Conservation (phyloP, 768 basidiomycete genomes). For the Austroboletus eburneus region DNA sequence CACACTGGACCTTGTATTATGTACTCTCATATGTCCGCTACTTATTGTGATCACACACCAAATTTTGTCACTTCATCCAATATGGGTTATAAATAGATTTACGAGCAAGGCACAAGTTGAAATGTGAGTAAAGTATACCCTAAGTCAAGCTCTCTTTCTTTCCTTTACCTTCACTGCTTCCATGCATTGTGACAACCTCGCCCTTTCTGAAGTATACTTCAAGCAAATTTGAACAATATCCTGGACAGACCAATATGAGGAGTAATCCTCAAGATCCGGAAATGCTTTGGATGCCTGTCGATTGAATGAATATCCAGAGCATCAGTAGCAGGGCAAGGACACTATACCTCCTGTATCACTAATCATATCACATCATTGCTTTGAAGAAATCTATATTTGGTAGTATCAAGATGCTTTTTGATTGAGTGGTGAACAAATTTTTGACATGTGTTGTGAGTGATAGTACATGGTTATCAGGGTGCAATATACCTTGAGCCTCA, state of each 20-base stretch:
- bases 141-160: no score
- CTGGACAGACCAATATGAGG: background rate
- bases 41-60: no score
- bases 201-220: background rate
- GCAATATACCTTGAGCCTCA: background rate
- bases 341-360: background rate
- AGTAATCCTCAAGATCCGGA: no score
- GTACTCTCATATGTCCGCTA: no score
- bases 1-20: no score
- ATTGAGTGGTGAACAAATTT: constrained; percentile 4
- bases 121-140: no score
- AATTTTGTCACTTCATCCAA: no score
- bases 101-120: no score
- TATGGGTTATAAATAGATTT: no score
- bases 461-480: no score
- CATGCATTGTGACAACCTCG: background rate
- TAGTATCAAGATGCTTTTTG: background rate
- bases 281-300: background rate
- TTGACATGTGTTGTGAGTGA: background rate
- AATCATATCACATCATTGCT: background rate
- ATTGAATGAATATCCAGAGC: background rate
- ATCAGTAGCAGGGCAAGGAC: background rate
- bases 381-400: background rate
- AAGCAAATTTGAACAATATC: background rate
- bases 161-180: no score